A percentile compares a stretch with the other conserved stretches of the same genome.
phyloP scores from a whole-genome alignment of 2,329 filamentous ascomycete species.

The Colletotrichum neosansevieriae region DNA sequence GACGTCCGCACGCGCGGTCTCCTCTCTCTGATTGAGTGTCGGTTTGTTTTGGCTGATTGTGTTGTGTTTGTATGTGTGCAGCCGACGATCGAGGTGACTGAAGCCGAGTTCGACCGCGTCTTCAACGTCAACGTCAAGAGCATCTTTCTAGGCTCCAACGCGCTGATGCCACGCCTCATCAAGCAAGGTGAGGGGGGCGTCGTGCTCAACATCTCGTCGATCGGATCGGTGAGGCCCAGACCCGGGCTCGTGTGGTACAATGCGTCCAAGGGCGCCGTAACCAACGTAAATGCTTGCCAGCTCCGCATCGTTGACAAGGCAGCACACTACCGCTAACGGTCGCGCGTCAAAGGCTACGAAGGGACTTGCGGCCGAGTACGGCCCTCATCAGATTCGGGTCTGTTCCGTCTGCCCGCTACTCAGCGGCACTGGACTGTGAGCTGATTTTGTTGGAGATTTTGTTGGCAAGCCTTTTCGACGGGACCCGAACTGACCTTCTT shows the following conservation, averaged over 20 bases:
- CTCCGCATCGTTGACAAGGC: no score
- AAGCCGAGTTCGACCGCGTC: constrained; percentile 74
- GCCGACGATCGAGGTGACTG: constrained; percentile 72
- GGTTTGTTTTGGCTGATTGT: no score
- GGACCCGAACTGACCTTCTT: neutral
- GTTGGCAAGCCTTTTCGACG: neutral
- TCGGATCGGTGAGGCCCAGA: constrained; percentile 75
- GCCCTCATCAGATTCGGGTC: constrained; percentile 77
- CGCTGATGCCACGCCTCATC: constrained; percentile 58
- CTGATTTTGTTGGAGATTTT: constrained; percentile 38
- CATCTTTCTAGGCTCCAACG: constrained; percentile 70
- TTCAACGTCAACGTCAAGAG: constrained; percentile 78
- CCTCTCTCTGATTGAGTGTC: no score
- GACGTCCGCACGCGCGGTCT: no score
- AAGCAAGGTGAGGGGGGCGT: constrained; percentile 78
- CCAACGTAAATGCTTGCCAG: constrained; percentile 52
- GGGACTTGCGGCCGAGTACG: constrained; percentile 78
- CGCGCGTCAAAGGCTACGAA: constrained; percentile 57
- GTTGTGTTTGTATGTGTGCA: neutral
- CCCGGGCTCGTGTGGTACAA: constrained; percentile 78
- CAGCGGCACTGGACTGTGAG: constrained; percentile 71
- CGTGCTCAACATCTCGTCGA: constrained; percentile 81
- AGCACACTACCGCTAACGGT: neutral
- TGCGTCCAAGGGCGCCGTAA: constrained; percentile 74
- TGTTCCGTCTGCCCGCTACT: constrained; percentile 79